Conservation (phyloP, 2,329 filamentous ascomycete genomes). For the Dendrostoma leiphaemia region DNA sequence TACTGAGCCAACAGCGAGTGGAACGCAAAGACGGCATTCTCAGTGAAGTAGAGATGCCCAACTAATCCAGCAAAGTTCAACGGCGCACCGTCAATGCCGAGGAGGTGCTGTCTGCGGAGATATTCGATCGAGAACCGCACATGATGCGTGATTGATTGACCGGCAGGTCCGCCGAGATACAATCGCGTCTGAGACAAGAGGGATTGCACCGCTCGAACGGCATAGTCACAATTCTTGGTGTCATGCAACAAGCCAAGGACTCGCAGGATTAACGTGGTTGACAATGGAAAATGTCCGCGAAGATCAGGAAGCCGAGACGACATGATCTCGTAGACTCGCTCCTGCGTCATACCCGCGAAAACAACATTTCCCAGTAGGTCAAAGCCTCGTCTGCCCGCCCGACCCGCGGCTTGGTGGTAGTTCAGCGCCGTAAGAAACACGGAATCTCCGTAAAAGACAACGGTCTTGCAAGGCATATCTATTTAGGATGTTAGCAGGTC, state of each 20-base stretch:
- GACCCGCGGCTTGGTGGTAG: slow-evolving; percentile 73
- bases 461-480: slow-evolving; percentile 78
- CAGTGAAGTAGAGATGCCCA: slow-evolving; percentile 72
- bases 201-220: slow-evolving; percentile 60
- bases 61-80: slow-evolving; percentile 72
- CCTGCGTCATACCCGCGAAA: slow-evolving; percentile 63
- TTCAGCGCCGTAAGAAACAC: slow-evolving; percentile 72
- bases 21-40: slow-evolving; percentile 74
- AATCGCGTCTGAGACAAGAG: slow-evolving; percentile 68
- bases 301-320: slow-evolving; percentile 72
- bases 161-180: slow-evolving; percentile 67
- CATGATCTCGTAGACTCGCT: slow-evolving; percentile 66
- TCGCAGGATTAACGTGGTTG: slow-evolving; percentile 68
- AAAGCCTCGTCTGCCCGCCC: slow-evolving; percentile 77
- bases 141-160: slow-evolving; percentile 71
- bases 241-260: slow-evolving; percentile 65
- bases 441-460: slow-evolving; percentile 73
- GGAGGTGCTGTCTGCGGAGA: slow-evolving; percentile 64
- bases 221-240: slow-evolving; percentile 62
- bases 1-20: slow-evolving; percentile 71
- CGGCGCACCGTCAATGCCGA: slow-evolving; percentile 59
- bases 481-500: neutral
- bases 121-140: slow-evolving; percentile 81
- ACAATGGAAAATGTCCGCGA: slow-evolving; percentile 75
- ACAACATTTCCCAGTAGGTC: slow-evolving; percentile 80